Conservation (phyloP, 148 eudicot species). For the Rhododendron simsii region DNA sequence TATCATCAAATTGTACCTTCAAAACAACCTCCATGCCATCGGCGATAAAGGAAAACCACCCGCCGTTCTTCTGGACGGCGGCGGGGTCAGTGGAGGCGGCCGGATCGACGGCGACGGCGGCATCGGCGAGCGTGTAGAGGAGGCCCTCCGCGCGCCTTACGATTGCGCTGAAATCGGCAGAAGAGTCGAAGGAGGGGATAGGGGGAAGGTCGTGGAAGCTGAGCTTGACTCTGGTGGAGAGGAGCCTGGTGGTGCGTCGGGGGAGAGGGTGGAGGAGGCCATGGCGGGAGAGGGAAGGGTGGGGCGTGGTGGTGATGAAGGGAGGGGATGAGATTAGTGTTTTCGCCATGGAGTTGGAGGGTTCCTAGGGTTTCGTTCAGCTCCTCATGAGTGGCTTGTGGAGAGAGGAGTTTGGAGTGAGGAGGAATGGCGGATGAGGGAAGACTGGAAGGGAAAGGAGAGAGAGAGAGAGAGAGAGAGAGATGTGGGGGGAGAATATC, state of each 20-base stretch:
- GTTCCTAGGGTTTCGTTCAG: constrained; percentile 5
- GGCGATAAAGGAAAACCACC: constrained; percentile 92
- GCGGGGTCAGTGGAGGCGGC: constrained; percentile 28
- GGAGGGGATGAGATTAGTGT: constrained; percentile 76
- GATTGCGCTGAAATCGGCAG: constrained; percentile 46
- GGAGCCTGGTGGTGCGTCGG: constrained; percentile 23
- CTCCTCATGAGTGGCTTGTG: constrained; percentile 17
- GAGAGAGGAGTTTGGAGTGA: background rate
- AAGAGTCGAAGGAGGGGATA: constrained; percentile 18
- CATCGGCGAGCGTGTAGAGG: constrained; percentile 86
- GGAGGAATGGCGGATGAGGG: background rate
- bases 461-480: background rate
- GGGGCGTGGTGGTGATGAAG: constrained; percentile 51
- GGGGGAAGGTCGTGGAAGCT: constrained; percentile 34
- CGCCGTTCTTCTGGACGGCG: constrained; percentile 64
- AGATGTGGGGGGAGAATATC: background rate
- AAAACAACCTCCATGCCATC: constrained; percentile 96
- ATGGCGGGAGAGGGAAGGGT: constrained; percentile 40
- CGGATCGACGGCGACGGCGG: constrained; percentile 66
- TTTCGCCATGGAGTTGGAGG: constrained; percentile 63
- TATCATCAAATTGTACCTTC: constrained; percentile 42
- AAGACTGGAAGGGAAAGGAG: background rate
- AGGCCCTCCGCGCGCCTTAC: constrained; percentile 56
- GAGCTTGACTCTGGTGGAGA: constrained; percentile 48
- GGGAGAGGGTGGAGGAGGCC: constrained; percentile 24